Evolutionary conservation across 306 rosid species (phyloP), one percentile per base, ranked within the genome.

Genomic region (Clitoria ternatea): DNA sequence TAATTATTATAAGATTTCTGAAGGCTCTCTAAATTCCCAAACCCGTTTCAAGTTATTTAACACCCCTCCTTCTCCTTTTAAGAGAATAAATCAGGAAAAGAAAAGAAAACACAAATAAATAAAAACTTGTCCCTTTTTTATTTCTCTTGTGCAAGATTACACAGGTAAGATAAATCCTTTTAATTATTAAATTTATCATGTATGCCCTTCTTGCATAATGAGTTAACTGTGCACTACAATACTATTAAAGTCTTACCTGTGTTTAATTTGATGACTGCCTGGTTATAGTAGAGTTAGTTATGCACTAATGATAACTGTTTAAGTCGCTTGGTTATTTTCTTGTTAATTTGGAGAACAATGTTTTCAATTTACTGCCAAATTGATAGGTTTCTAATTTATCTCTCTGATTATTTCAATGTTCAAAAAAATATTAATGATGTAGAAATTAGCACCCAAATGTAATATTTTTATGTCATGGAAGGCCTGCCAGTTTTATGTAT

Each of bases 1-100:
- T 92, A 36, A 92, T 92, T 88, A 88, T 88, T 86, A 87, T 68
- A 66, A 68, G 74, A 78, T 71, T 85, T 76, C 49, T 39, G 39
- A 19, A 73, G 66, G 61, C 76, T 66, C 72, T 74, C 69, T 17
- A 85, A 61, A 39, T 68, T 74, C 52, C 73, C 63, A n/a, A n/a
- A n/a, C n/a, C n/a, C 43, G 52, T 70, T 61, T 22, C 72, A 64
- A 19, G 44, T 45, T 69, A 56, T 67, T 53, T 17, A 66, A 56
- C 50, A 70, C 71, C 29, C 55, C 54, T 42, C 18, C 26, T 57
- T 45, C 49, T 68, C 7, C 75, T 77, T 64, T 60, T 54, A 61
- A 81, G 45, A 54, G 20, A 63, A 73, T 10, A 56, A 40, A 33
- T 22, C 60, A 53, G 43, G 42, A 69, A 65, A 50, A 66, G 24